Base-by-base conservation (phyloP, 257 asterid genomes). In the Ilex aquifolium region DNA sequence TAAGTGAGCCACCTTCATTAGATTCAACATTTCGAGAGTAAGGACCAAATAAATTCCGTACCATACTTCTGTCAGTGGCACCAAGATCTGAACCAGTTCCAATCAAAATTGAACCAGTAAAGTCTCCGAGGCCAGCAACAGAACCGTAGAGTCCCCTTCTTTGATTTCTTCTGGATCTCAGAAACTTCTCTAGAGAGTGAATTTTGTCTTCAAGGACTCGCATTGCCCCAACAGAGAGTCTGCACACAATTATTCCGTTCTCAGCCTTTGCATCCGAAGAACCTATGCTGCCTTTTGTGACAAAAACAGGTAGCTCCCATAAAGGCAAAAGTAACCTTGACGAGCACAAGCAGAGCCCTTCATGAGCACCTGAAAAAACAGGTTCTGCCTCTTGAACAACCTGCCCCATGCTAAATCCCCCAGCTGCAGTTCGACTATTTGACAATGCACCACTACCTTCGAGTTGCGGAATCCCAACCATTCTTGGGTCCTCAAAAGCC, bases 391-490 rank as follows among this genome's bases (percentile, higher is more conserved):
- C 95, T 77, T 92, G 97, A 75, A 92, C 96, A 63, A 92, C 98
- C 82, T 89, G 98, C 15, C 98, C 98, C 98, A 92, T 92, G 88
- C 95, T 92, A 85, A 92, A 89, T 54, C 97, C 98, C 59, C 93
- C 93, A 66, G 95, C 82, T 56, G 93, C 85, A 69, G 93, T 74
- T 82, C 97, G 75, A 62, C 91, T 76, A 77, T 82, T 92, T 62
- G 95, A 79, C 60, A 88, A 78, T 60, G 93, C 93, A 79, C 97
- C 95, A 69, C 79, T 85, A 61, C 95, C 98, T 82, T 83, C 97
- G 64, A 92, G 74, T 70, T 92, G 98, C 68, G 98, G 98, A 70
- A 92, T 74, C 72, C 97, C 98, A 71, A 89, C 98, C 60, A 92
- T 63, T 79, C 95, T 85, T 59, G 98, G 97, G 70, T 92, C 97